A percentile compares a stretch with the other conserved stretches of the same genome.
These are phyloP conservation scores for Oropetium thomaeum DNA, from an alignment of 176 grass and related monocot genomes.

Conservation along the genomic window DNA sequence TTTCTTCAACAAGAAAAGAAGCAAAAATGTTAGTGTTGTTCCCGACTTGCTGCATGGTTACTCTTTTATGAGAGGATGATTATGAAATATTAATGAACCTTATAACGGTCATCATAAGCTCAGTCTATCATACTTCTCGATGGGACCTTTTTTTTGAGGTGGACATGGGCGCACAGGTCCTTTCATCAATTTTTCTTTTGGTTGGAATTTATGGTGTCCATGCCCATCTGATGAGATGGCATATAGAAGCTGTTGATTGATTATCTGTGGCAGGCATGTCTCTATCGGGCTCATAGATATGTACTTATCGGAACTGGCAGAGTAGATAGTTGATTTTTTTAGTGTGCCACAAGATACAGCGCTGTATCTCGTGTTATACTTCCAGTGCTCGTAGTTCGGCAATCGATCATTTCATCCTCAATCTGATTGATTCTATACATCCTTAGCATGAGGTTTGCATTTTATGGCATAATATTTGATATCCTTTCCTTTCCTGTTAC, in stretches of 20 bases:
- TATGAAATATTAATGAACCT: conserved; percentile 4
- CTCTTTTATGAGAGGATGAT: not conserved
- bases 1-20: not conserved
- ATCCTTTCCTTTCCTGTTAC: conserved; percentile 11
- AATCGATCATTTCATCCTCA: not conserved
- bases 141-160: not conserved
- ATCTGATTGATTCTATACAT: conserved; percentile 1
- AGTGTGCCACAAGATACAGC: not conserved
- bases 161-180: not conserved
- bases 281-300: not conserved
- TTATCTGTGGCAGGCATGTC: not conserved
- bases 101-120: not conserved
- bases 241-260: not conserved
- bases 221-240: conserved; percentile 8
- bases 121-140: not conserved
- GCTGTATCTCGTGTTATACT: not conserved
- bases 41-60: conserved; percentile 14
- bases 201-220: not conserved
- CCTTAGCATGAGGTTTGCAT: not conserved
- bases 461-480: not conserved
- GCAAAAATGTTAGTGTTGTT: not conserved
- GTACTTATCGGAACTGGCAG: not conserved
- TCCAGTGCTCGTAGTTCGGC: not conserved
- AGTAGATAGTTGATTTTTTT: not conserved
- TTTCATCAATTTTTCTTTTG: not conserved